Base-by-base conservation (phyloP, 2,329 filamentous ascomycete genomes). In the Cadophora gregata region DNA sequence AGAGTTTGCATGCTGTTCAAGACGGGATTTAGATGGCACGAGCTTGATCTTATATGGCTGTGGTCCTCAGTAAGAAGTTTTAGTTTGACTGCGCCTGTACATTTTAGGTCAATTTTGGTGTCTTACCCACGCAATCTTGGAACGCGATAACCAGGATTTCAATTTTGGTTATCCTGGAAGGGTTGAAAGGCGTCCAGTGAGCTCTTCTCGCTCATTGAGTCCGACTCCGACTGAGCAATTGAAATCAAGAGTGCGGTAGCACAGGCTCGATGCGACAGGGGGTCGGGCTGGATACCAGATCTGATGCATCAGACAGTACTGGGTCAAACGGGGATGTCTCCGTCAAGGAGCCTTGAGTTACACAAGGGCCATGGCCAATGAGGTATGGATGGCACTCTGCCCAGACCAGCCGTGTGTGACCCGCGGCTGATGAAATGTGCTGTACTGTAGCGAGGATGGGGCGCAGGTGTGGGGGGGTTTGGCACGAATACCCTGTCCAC, bases 251-350 rank as follows among this genome's bases (percentile, higher is more conserved):
- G 68, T 69, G 68, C 59, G 70, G 68, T 67, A 63, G 63, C 60
- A 71, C 68, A 67, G 64, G 33, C 7, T 47, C 14, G 48, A 59
- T 64, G 55, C 61, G 59, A 64, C 68, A 66, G 62, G 70, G 64
- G 58, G 59, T 47, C 7, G 45, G 24, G 29, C 8, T 8, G 16
- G 3, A 42, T 36, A 19, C 36, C 48, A 55, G 24, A 55, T 63
- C 48, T 45, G 61, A 63, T 50, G 45, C 42, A 62, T 62, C 60
- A 21, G n/a, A n/a, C n/a, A n/a, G n/a, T 21, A 29, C 56, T 45
- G 36, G 38, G 45, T 21, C 24, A 5, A 31, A 2, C 38, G 58
- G 58, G 21, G 21, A 21, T 25, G 19, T 45, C 24, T 59, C 56
- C 58, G 38, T 27, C 1, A 19, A 33, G 19, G n/a, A 51, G 45